Evolutionary conservation across 2,329 filamentous ascomycete species (phyloP), one percentile per base, ranked within the genome.

Genomic region (Trichophyton verrucosum): DNA sequence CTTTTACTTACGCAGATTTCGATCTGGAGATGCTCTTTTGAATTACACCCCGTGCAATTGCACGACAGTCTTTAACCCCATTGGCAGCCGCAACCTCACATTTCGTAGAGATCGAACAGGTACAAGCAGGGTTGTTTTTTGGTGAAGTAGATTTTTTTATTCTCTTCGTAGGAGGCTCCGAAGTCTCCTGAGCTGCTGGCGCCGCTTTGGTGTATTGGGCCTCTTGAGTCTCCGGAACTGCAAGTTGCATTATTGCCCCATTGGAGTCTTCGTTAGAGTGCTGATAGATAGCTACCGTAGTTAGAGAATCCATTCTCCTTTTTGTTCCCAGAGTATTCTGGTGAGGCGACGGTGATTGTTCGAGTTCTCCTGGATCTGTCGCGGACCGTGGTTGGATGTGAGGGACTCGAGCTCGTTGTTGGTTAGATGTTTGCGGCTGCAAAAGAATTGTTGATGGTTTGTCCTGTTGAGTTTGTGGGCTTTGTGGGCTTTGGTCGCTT

Each of bases 41-140:
- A n/a, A 33, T 53, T 2, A 24, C 22, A 33, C 22, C 17, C 0
- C 17, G 55, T 20, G 33, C 13, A 4, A 15, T 57, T 42, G 46
- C 47, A 13, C 64, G 61, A 46, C 64, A 65, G 40, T 65, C 64
- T 15, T 40, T n/a, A 8, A 64, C 59, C 17, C 58, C 60, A 42
- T 62, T 63, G 20, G 38, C 36, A 3, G 60, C 60, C 3, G 63
- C 61, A 36, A 47, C 57, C 15, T 27, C 11, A 57, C 64, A 65
- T 6, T 62, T 33, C 3, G 27, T 49, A 3, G 61, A 63, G 20
- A 65, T 62, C 9, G 61, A 55, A 24, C 64, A 65, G 1, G 60
- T 65, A 40, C 63, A 65, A 11, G 22, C 24, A n/a, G 42, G 7
- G 4, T n/a, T 27, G 7, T 59, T 24, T 13, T 33, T 27, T 8